These are phyloP conservation scores for Zygotorulaspora florentina DNA, from an alignment of 805 yeast genomes.

Conservation along the genomic window DNA sequence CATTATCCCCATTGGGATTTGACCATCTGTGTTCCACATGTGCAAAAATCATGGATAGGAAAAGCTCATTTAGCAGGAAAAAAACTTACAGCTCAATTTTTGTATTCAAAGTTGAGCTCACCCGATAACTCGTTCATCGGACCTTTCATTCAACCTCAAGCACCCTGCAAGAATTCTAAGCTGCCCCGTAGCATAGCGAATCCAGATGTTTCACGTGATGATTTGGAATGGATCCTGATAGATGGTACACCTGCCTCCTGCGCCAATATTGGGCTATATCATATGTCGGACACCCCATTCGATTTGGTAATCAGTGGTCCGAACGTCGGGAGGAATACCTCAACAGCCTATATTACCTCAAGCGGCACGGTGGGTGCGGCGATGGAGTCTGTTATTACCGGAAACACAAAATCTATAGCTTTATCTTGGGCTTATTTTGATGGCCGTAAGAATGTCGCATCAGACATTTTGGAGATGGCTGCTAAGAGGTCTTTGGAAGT, in stretches of 20 bases:
- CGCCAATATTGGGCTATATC: constrained; percentile 82
- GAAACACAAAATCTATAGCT: constrained; percentile 65
- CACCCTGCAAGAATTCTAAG: constrained; percentile 28
- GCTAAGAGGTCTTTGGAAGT: constrained; percentile 62
- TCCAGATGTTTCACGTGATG: constrained; percentile 27
- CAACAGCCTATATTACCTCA: constrained; percentile 81
- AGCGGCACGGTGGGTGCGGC: constrained; percentile 98
- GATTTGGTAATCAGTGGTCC: constrained; percentile 94
- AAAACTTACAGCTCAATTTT: constrained; percentile 54
- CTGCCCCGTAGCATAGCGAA: constrained; percentile 21
- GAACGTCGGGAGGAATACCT: constrained; percentile 89
- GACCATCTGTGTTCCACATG: constrained; percentile 74
- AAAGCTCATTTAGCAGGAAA: constrained; percentile 91
- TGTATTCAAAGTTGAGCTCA: constrained; percentile 50
- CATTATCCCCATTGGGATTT: constrained; percentile 74
- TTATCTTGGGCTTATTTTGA: constrained; percentile 76
- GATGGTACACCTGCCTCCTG: constrained; percentile 97
- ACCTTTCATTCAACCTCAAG: constrained; percentile 56
- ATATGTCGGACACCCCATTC: constrained; percentile 52
- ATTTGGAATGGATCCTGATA: constrained; percentile 79
- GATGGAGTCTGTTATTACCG: constrained; percentile 79
- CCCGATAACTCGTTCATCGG: constrained; percentile 57
- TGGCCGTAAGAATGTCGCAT: constrained; percentile 46
- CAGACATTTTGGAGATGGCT: constrained; percentile 55
- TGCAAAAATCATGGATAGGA: constrained; percentile 93